Base-by-base conservation (phyloP, 805 yeast species). In the Yarrowia divulgata region DNA sequence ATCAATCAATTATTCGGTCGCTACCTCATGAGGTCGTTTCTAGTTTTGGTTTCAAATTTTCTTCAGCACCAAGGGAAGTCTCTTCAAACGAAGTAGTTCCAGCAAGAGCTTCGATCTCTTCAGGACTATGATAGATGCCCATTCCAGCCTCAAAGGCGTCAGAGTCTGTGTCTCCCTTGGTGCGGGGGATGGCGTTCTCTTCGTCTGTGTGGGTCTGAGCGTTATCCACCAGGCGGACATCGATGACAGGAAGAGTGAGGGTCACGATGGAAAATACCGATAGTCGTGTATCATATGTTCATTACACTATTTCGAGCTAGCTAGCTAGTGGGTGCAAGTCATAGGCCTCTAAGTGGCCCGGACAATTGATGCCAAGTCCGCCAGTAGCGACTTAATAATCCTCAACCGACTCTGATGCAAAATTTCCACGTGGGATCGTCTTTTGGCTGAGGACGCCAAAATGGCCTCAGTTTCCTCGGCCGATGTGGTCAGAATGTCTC, bases 391-490 rank as follows among this genome's bases (percentile, higher is more conserved):
- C 37, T 45, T 32, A 18, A 60, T 32, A 10, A 60, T 60, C 19
- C 45, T 43, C 52, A 60, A 32, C 8, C 66, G 66, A 34, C 46
- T 19, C 35, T 60, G 45, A 60, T 60, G 66, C 52, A 60, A 45
- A 60, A 60, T 43, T 34, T 60, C 52, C 40, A 60, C 66, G 6
- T 45, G 52, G 32, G 66, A 19, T 5, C 66, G 66, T 13, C 48
- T 35, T 29, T 63, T 63, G n/a, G 37, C 45, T 1, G 45, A 14
- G 9, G n/a, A 10, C 1, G 43, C 62, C 8, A 43, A 29, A 3
- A 69, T 64, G 5, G 63, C 48, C 37, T 64, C 67, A 8, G 64
- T 62, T 29, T 37, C 58, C 34, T 32, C 42, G 12, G 50, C 46
- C 3, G 40, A 23, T 1, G 63, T 23, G 42, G 23, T 39, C 57